Conservation (phyloP, 2,329 filamentous ascomycete genomes). For the Sclerotinia subarctica region DNA sequence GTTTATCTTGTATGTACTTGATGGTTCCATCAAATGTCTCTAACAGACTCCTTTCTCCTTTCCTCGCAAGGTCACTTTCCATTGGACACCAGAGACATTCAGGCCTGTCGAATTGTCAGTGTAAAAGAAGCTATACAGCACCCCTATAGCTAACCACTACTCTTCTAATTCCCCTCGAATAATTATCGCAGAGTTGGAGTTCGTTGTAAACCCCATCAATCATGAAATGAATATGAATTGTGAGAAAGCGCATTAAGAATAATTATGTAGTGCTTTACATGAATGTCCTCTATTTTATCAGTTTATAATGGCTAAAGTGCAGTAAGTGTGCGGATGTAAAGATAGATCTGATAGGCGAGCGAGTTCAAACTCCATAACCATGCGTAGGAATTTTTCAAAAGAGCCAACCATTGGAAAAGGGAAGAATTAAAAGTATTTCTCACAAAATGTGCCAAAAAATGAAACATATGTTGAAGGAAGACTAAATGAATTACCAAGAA, state of each 20-base stretch:
- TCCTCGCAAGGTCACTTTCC: no score
- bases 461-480: no score
- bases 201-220: neutral
- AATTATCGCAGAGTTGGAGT: neutral
- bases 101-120: no score
- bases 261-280: neutral
- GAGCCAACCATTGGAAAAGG: no score
- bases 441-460: no score
- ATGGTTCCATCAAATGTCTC: no score
- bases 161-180: neutral
- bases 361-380: neutral
- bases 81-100: neutral
- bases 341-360: neutral
- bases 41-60: no score
- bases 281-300: neutral
- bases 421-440: no score
- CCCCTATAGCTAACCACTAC: neutral
- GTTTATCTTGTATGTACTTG: no score
- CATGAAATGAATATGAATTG: no score
- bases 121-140: neutral
- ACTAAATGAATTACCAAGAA: no score
- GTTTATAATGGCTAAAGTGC: neutral
- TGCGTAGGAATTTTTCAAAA: no score
- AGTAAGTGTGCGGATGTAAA: neutral
- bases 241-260: neutral